Evolutionary conservation across 2,329 filamentous ascomycete species (phyloP).

Genomic region (Xylariomycetidae sp.): DNA sequence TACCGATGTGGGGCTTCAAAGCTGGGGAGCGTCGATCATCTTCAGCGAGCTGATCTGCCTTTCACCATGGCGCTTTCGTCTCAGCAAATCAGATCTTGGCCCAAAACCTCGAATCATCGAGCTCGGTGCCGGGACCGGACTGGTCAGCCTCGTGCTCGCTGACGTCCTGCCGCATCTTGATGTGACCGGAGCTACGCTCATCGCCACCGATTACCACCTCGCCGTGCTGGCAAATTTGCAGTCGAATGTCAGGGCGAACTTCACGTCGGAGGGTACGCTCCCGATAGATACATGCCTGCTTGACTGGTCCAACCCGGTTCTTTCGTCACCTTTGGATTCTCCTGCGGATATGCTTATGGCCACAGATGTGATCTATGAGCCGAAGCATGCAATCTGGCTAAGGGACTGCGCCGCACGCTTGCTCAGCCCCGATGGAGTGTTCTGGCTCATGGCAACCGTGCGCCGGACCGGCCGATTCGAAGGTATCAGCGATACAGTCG

Average conservation of each 20-base stretch:
- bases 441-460: constrained; percentile 46
- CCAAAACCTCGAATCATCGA: constrained; percentile 42
- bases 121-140: constrained; percentile 54
- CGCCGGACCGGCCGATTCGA: constrained; percentile 43
- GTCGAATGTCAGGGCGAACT: constrained; percentile 44
- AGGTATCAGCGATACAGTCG: constrained; percentile 40
- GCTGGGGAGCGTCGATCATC: constrained; percentile 48
- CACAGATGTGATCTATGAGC: constrained; percentile 46
- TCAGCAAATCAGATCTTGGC: constrained; percentile 23
- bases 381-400: constrained; percentile 43
- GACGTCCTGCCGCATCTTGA: constrained; percentile 38
- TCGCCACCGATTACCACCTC: constrained; percentile 55
- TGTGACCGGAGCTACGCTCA: constrained; percentile 29
- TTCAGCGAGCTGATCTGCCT: constrained; percentile 42
- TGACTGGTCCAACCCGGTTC: constrained; percentile 46
- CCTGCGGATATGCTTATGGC: constrained; percentile 40
- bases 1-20: constrained; percentile 47
- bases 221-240: constrained; percentile 48
- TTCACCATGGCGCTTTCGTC: constrained; percentile 32
- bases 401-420: constrained; percentile 39
- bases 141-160: constrained; percentile 49
- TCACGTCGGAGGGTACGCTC: constrained; percentile 9
- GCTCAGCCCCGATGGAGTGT: constrained; percentile 36
- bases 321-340: constrained; percentile 34
- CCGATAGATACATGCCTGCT: constrained; percentile 38